Base-by-base conservation (phyloP, 768 basidiomycete species). In the Clavulina sp. region DNA sequence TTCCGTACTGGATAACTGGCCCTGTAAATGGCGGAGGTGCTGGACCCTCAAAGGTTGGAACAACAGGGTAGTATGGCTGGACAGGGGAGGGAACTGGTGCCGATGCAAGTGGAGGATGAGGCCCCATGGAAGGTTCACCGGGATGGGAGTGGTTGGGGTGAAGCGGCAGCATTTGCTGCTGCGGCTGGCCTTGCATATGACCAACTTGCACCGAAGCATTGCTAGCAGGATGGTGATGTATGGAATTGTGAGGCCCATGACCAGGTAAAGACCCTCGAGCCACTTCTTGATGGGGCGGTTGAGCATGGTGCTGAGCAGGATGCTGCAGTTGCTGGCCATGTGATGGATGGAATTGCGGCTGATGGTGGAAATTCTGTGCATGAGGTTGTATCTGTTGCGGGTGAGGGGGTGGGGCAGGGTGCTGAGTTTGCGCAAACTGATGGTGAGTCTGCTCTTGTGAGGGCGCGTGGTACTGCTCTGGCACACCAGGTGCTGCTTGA, bases 171-270 rank as follows among this genome's bases (percentile, higher is more conserved):
- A 85, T 68, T 58, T 84, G 82, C 60, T 84, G 82, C 53, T 70
- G 78, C 9, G 80, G 67, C 21, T 77, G 78, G 63, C 72, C 70
- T 61, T 83, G 81, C 59, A 85, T 80, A 29, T 77, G 80, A 49
- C 80, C 74, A 77, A 79, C 81, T n/a, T n/a, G 53, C 86, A 84
- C 54, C 73, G 72, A 41, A 86, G 84, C 9, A 80, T 66, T n/a
- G 52, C 64, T 59, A 51, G 67, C 64, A 9, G 61, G 60, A 53
- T 67, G 55, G 51, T 43, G 53, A 52, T 28, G 48, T 36, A 46
- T 56, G 47, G 66, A 66, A 28, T 62, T 38, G 19, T 32, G 41
- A 34, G 34, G 40, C 51, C 51, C 26, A 34, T 21, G 63, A 57
- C 50, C 64, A 51, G 66, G 60, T 61, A 66, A 71, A 41, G 56